Base-by-base conservation (phyloP, 2,329 filamentous ascomycete genomes). In the Cladosporium sp. region DNA sequence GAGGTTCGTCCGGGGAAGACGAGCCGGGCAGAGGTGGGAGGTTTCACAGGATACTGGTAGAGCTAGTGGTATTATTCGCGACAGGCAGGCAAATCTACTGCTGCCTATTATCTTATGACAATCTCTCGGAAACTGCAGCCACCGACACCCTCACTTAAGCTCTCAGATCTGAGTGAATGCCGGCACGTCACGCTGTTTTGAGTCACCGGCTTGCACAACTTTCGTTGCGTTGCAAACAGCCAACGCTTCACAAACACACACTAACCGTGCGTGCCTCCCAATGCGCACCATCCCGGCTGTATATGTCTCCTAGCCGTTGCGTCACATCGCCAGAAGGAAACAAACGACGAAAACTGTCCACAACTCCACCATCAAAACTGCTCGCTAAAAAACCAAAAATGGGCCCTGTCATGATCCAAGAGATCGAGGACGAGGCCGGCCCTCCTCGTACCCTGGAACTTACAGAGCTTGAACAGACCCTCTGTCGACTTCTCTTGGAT, bases 401-500 rank as follows among this genome's bases (percentile, higher is more conserved):
- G 69, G 61, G 65, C 20, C 69, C 67, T 2, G 55, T 64, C 28
- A 62, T 71, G 47, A 65, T 72, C 34, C 66, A 72, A 56, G 68
- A 71, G 60, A 60, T 72, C 25, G 66, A 69, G 4, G 68, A 69
- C 37, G 65, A 65, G 15, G 36, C 61, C 12, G 50, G 40, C 1
- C 36, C 37, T 20, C 58, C 60, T 14, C 58, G 57, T 15, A 59
- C 45, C 2, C 77, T 88, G 34, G 71, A 78, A 42, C 84, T 97
- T 61, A 92, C 84, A 12, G 76, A 83, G 5, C 81, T 85, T 58
- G 93, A 97, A 74, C 76, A 80, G 40, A 87, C 86, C 63, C 81
- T 97, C 39, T 87, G 88, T 61, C 74, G 77, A n/a, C 82, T 97
- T 12, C 82, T 97, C 19, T 80, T 97, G 17, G 90, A 95, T 70